phyloP scores from a whole-genome alignment of 2,329 filamentous ascomycete species.

The Claviceps pusilla region DNA sequence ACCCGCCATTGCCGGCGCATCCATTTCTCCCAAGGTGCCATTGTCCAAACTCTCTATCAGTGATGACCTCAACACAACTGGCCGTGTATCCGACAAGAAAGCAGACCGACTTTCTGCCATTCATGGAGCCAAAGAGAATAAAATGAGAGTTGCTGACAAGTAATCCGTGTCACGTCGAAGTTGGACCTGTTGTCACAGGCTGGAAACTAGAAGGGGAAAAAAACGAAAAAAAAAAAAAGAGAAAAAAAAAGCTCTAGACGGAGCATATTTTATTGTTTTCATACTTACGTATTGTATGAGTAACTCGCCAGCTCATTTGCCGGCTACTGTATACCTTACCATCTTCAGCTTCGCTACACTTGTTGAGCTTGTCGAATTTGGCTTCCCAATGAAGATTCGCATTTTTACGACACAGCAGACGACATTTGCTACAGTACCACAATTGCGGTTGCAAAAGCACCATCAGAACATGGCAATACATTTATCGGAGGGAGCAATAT shows the following conservation, averaged over 20 bases:
- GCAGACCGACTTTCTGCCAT: constrained; percentile 30
- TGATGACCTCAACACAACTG: constrained; percentile 9
- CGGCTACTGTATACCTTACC: constrained; percentile 9
- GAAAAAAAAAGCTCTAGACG: constrained; percentile 10
- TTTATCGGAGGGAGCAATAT: constrained; percentile 2
- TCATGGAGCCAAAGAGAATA: constrained; percentile 5
- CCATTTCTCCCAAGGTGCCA: constrained; percentile 17
- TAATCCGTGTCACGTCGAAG: background rate
- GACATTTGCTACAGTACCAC: background rate
- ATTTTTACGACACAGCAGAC: constrained; percentile 1
- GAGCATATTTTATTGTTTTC: constrained; percentile 18
- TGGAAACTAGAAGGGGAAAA: constrained; percentile 1
- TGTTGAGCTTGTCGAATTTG: constrained; percentile 6
- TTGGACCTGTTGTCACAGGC: background rate
- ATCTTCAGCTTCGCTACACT: constrained; percentile 10
- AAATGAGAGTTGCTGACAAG: constrained; percentile 1
- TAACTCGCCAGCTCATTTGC: constrained; percentile 9
- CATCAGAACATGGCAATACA: background rate
- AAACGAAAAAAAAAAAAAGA: constrained; percentile 4
- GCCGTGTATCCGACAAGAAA: constrained; percentile 18
- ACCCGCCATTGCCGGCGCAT: constrained; percentile 27
- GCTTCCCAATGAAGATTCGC: background rate
- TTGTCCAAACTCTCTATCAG: constrained; percentile 13
- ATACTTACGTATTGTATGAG: constrained; percentile 19
- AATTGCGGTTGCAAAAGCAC: background rate